A percentile compares a stretch with the other conserved stretches of the same genome.
phyloP scores from a whole-genome alignment of 2,329 filamentous ascomycete species.

The Nemania abortiva region DNA sequence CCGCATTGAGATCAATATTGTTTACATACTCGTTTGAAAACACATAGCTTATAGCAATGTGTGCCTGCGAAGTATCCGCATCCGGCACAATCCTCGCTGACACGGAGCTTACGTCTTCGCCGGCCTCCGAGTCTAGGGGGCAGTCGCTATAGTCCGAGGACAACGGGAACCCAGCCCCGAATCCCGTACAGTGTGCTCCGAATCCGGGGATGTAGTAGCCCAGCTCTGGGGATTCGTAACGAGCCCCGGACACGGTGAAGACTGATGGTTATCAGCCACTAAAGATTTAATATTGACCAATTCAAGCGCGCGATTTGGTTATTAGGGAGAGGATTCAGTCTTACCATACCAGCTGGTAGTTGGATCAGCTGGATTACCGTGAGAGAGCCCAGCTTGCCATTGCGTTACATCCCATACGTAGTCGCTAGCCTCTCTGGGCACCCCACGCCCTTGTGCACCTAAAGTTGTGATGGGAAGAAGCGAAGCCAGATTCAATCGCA shows the following conservation, averaged over 20 bases:
- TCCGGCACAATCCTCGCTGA: conserved; percentile 29
- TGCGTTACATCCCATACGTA: conserved; percentile 33
- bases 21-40: conserved; percentile 32
- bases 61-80: conserved; percentile 23
- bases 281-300: background rate
- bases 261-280: conserved; percentile 20
- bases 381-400: conserved; percentile 36
- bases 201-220: conserved; percentile 31
- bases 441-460: conserved; percentile 1
- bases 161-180: conserved; percentile 27
- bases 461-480: conserved; percentile 19
- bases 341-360: conserved; percentile 37
- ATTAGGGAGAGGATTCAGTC: background rate
- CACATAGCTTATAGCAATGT: conserved; percentile 35
- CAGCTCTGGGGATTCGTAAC: conserved; percentile 3
- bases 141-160: conserved; percentile 33
- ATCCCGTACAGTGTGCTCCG: conserved; percentile 24
- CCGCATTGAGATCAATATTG: background rate
- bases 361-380: conserved; percentile 33
- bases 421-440: background rate
- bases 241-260: conserved; percentile 26
- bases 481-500: conserved; percentile 8
- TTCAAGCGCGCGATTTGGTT: background rate
- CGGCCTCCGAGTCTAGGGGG: conserved; percentile 1
- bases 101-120: conserved; percentile 18